Percentiles rank a stretch among this genome's conserved stretches.
These are phyloP conservation scores for Diospyros kaki DNA, from an alignment of 148 eudicot genomes.

Conservation along the genomic window DNA sequence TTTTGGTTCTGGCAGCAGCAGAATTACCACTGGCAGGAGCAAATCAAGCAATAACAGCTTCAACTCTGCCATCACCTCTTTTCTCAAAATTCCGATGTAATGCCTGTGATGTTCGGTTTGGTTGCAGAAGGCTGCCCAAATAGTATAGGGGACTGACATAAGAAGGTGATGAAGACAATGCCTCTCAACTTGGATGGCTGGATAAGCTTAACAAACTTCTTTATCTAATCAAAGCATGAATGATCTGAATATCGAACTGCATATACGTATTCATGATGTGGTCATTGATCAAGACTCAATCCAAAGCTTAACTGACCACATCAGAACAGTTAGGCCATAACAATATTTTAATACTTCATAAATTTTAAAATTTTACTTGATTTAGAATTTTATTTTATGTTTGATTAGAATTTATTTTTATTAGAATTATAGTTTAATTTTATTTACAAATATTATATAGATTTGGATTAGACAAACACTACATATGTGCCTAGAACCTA, in stretches of 20 bases:
- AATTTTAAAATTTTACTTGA: too few relatives aligned
- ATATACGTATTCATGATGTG: constrained; percentile 32
- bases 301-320: too few relatives aligned
- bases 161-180: constrained; percentile 52
- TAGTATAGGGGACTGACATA: constrained; percentile 56
- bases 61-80: constrained; percentile 18
- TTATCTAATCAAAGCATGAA: constrained; percentile 64
- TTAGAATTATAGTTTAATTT: too few relatives aligned
- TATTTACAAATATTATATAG: too few relatives aligned
- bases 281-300: too few relatives aligned
- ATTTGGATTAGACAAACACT: too few relatives aligned
- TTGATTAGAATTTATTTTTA: too few relatives aligned
- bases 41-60: constrained; percentile 11
- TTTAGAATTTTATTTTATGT: too few relatives aligned
- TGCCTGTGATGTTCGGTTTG: constrained; percentile 22
- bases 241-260: constrained; percentile 78
- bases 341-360: too few relatives aligned
- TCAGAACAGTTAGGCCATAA: too few relatives aligned
- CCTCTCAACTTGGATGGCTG: constrained; percentile 59
- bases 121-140: constrained; percentile 44
- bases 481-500: too few relatives aligned
- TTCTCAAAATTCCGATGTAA: constrained; percentile 19
- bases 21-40: constrained; percentile 15
- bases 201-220: constrained; percentile 48
- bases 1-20: constrained; percentile 22